Evolutionary conservation across 192 early-diverging fungal genomes (phyloP).

Genomic region (Chytriomyces sp.): DNA sequence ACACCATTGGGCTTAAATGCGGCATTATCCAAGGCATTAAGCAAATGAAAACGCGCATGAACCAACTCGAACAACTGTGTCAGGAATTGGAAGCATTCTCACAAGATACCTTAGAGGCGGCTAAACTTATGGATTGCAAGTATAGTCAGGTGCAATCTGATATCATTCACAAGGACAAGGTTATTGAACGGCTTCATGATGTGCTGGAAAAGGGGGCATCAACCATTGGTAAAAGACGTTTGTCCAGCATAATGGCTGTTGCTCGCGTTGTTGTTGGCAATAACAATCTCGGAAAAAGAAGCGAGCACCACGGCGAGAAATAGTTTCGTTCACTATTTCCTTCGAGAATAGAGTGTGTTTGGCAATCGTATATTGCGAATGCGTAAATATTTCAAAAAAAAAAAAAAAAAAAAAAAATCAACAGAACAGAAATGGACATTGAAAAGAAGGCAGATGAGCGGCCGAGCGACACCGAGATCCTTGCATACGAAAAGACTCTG

Average conservation of each 20-base stretch:
- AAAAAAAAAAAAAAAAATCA: background rate
- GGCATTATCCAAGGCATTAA: slow-evolving; percentile 3
- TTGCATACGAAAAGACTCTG: slow-evolving; percentile 47
- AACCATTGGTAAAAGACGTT: slow-evolving; percentile 3
- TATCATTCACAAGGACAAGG: slow-evolving; percentile 10
- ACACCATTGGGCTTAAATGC: background rate
- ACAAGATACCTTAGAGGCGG: slow-evolving; percentile 10
- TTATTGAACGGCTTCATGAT: slow-evolving; percentile 17
- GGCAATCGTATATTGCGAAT: background rate
- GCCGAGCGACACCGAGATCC: slow-evolving; percentile 57
- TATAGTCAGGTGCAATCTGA: slow-evolving; percentile 1
- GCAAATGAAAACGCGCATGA: background rate
- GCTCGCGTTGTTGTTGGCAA: background rate
- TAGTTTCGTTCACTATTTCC: background rate
- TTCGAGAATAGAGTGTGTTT: background rate
- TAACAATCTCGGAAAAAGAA: background rate
- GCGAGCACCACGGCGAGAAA: background rate
- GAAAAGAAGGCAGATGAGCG: slow-evolving; percentile 11
- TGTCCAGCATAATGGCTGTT: background rate
- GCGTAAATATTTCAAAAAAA: background rate
- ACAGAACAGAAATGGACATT: background rate
- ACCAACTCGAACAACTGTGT: slow-evolving; percentile 27
- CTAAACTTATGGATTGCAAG: slow-evolving; percentile 15
- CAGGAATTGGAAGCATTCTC: slow-evolving; percentile 16
- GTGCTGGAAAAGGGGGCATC: slow-evolving; percentile 29